Conservation (phyloP, 1,284 basidiomycete species). For the Schizopora paradoxa region DNA sequence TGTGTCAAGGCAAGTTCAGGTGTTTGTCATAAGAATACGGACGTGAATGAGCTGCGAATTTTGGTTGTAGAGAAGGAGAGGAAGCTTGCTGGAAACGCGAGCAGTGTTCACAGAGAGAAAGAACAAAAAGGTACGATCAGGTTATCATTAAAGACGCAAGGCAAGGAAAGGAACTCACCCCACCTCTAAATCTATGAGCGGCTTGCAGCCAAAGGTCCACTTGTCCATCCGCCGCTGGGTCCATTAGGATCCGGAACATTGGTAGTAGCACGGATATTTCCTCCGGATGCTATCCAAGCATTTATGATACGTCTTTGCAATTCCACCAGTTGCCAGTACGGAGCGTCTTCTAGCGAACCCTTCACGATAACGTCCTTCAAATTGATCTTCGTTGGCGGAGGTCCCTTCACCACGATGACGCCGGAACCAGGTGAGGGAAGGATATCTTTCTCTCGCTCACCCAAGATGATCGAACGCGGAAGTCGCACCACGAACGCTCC, state of each 20-base stretch:
- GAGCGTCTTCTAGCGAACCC: not conserved
- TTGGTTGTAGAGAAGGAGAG: no score
- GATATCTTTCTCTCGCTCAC: conserved; percentile 4
- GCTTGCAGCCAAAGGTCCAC: conserved; percentile 8
- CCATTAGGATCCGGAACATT: not conserved
- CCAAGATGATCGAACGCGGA: no score
- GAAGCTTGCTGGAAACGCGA: no score
- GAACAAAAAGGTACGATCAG: no score
- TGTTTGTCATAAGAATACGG: no score
- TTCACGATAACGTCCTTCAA: not conserved
- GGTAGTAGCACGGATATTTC: no score
- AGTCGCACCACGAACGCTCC: conserved; percentile 11
- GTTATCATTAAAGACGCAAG: no score
- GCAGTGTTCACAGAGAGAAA: no score
- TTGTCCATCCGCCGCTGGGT: conserved; percentile 3
- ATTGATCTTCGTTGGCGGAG: not conserved
- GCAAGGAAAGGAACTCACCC: no score
- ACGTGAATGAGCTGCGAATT: no score
- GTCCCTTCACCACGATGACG: not conserved
- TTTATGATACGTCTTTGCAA: conserved; percentile 1
- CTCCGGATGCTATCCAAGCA: conserved; percentile 5
- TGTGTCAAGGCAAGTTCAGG: no score
- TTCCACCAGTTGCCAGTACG: not conserved
- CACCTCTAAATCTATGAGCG: no score
- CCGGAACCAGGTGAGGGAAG: not conserved